Evolutionary conservation across 2,329 filamentous ascomycete species (phyloP).

Genomic region (Nannizziopsis arthrosporioides): DNA sequence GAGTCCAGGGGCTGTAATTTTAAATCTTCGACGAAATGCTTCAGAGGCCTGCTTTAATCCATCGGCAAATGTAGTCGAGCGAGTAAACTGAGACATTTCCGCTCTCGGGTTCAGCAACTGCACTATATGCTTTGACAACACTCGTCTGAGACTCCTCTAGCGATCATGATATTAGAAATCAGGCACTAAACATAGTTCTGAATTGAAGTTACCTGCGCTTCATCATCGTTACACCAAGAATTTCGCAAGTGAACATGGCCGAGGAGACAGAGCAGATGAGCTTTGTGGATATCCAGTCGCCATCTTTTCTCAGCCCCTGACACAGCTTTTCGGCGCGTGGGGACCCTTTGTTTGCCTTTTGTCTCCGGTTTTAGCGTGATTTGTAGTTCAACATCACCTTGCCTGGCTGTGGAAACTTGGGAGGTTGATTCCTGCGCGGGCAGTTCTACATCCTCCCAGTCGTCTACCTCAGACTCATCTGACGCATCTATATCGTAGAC

Average conservation of each 20-base stretch:
- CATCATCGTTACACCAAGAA: constrained; percentile 70
- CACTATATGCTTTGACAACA: constrained; percentile 55
- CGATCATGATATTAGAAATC: constrained; percentile 15
- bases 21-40: constrained; percentile 59
- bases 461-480: constrained; percentile 30
- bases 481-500: constrained; percentile 46
- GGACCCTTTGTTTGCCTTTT: constrained; percentile 18
- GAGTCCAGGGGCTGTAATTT: constrained; percentile 58
- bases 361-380: constrained; percentile 27
- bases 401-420: constrained; percentile 11
- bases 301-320: constrained; percentile 47
- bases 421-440: constrained; percentile 23
- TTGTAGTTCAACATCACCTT: constrained; percentile 21
- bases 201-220: constrained; percentile 46
- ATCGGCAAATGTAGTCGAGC: constrained; percentile 63
- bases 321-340: constrained; percentile 40
- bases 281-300: constrained; percentile 70
- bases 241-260: constrained; percentile 69
- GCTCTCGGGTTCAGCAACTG: constrained; percentile 57
- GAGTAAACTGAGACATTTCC: constrained; percentile 60
- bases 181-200: not conserved
- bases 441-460: constrained; percentile 52
- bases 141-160: constrained; percentile 43
- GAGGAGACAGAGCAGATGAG: constrained; percentile 72
- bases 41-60: constrained; percentile 60